Evolutionary conservation across 768 basidiomycete genomes (phyloP).

Genomic region (Psilocybe subaeruginosa): DNA sequence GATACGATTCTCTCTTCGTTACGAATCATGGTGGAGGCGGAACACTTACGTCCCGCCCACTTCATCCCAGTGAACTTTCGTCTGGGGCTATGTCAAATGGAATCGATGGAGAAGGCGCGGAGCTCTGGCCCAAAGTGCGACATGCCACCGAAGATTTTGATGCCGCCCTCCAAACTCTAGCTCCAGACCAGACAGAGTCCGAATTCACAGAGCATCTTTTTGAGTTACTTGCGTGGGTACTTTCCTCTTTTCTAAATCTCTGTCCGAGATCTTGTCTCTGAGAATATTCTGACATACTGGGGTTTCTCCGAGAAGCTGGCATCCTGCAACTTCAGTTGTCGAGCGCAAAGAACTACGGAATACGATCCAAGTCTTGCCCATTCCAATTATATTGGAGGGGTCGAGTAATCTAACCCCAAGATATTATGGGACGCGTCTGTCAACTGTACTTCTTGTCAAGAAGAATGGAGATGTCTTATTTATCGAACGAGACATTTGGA

Average conservation of each 20-base stretch:
- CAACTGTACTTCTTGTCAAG: slow-evolving; percentile 71
- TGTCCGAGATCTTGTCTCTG: slow-evolving; percentile 17
- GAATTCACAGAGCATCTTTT: slow-evolving; percentile 64
- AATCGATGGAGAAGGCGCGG: slow-evolving; percentile 61
- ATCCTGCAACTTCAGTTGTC: slow-evolving; percentile 43
- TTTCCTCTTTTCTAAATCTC: slow-evolving; percentile 13
- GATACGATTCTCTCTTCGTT: slow-evolving; percentile 57
- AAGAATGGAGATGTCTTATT: slow-evolving; percentile 64
- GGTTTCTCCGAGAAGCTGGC: slow-evolving; percentile 45
- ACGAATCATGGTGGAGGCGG: slow-evolving; percentile 79
- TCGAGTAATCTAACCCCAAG: slow-evolving; percentile 15
- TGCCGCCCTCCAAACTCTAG: slow-evolving; percentile 40
- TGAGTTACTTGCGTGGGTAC: slow-evolving; percentile 68
- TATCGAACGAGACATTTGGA: slow-evolving; percentile 75
- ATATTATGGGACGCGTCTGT: slow-evolving; percentile 71
- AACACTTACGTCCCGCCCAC: slow-evolving; percentile 51
- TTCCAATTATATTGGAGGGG: slow-evolving; percentile 39
- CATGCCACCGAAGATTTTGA: slow-evolving; percentile 55
- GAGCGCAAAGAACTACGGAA: slow-evolving; percentile 58
- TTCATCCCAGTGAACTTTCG: slow-evolving; percentile 49
- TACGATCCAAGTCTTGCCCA: slow-evolving; percentile 66
- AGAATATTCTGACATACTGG: slow-evolving; percentile 28
- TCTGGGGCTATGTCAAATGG: slow-evolving; percentile 78
- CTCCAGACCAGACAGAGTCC: slow-evolving; percentile 45
- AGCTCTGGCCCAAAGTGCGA: slow-evolving; percentile 76